phyloP scores from a whole-genome alignment of 1,284 basidiomycete species.

The Abortiporus biennis region DNA sequence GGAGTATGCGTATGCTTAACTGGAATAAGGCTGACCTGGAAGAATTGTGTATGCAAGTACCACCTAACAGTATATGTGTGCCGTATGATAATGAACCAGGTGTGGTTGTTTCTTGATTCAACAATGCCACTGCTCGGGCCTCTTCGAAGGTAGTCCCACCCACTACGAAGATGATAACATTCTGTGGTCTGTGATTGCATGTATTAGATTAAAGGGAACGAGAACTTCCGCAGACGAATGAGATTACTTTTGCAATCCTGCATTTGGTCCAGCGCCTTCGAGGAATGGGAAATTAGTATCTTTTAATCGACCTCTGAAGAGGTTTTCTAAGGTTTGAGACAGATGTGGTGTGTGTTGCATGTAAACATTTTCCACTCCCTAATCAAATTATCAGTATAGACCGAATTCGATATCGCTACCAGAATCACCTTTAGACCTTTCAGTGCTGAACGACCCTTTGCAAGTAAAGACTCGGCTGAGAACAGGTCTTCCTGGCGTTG shows the following conservation, averaged over 20 bases:
- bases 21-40: constrained; percentile 48
- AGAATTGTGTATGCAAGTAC: constrained; percentile 91
- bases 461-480: constrained; percentile 92
- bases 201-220: neutral
- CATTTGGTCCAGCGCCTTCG: constrained; percentile 63
- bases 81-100: constrained; percentile 45
- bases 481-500: constrained; percentile 98
- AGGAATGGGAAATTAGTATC: constrained; percentile 92
- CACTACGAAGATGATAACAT: constrained; percentile 92
- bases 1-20: neutral
- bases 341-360: constrained; percentile 97
- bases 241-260: constrained; percentile 57
- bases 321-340: constrained; percentile 85
- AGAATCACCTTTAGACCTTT: constrained; percentile 84
- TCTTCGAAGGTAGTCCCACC: constrained; percentile 95
- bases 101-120: constrained; percentile 71
- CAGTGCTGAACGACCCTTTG: constrained; percentile 89
- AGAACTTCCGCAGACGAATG: neutral
- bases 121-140: constrained; percentile 73
- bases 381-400: neutral
- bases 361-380: constrained; percentile 99
- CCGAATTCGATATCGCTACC: neutral
- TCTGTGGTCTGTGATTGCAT: constrained; percentile 69
- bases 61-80: constrained; percentile 79
- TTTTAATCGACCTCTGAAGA: constrained; percentile 82